Evolutionary conservation across 257 asterid genomes (phyloP).

Genomic region (Lycium barbarum): DNA sequence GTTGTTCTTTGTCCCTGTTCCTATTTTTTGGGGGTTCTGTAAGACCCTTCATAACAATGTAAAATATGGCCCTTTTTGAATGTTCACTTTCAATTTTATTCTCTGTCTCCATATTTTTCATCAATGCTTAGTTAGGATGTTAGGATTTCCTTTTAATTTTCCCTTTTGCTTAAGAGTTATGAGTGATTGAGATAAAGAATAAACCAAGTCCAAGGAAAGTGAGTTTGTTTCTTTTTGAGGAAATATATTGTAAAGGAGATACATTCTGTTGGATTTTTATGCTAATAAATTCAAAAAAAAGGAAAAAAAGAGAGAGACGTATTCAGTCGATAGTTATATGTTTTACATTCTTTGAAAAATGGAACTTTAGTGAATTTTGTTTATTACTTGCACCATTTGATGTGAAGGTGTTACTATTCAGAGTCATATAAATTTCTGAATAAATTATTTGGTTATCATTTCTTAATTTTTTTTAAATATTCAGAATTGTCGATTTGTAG

Average conservation of each 20-base stretch:
- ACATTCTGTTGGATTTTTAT: neutral
- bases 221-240: neutral
- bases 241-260: neutral
- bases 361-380: neutral
- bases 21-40: neutral
- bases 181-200: neutral
- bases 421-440: too few species aligned
- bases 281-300: neutral
- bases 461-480: neutral
- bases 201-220: neutral
- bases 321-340: neutral
- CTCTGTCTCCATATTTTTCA: neutral
- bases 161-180: neutral
- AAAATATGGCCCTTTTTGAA: conserved; percentile 29
- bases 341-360: neutral
- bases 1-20: neutral
- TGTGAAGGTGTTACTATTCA: too few species aligned
- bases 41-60: neutral
- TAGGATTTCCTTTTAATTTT: neutral
- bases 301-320: neutral
- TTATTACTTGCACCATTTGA: neutral
- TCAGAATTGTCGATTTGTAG: too few species aligned
- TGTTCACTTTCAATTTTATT: neutral
- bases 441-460: too few species aligned
- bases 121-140: neutral